Base-by-base conservation (phyloP, 805 yeast genomes). In the Saccharomyces paradoxus region DNA sequence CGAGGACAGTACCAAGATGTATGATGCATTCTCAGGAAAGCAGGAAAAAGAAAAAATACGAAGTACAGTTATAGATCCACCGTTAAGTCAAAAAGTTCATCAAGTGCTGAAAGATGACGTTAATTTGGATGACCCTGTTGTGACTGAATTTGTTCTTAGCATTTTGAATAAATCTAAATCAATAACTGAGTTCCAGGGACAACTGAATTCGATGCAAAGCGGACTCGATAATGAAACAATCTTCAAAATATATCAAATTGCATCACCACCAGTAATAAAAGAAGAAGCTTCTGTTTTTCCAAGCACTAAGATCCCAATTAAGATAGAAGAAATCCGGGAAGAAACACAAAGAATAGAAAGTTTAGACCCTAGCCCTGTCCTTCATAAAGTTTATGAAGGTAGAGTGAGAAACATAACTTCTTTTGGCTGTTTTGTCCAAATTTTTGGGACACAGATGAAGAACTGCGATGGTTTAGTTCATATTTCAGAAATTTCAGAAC, bases 401-500 rank as follows among this genome's bases (percentile, higher is more conserved):
- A 69, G 59, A 27, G 85, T 92, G 2, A 75, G 74, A 49, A 81
- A 79, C 48, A 61, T 87, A 1, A 81, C 82, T 47, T 68, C 78
- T 1, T 91, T 82, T 69, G 97, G 98, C 0, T 95, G 89, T 0
- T 92, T 91, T 65, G 79, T 89, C 0, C 69, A 80, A 9, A 66
- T 91, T 1, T 58, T 68, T 5, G 81, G 77, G 0, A 62, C 75
- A 2, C 55, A 63, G 44, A 63, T 65, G 13, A 58, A 57, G 26
- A 59, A 60, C 50, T 65, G 67, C 22, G 82, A 73, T 61, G 96
- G 96, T 0, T 72, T 91, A 17, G 84, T 91, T 41, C 97, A 91
- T 64, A 77, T 87, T 0, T 88, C 96, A 0, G 85, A 83, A 47
- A 74, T 91, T 31, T 74, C 81, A 2, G 28, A 55, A 12, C 30